Base-by-base conservation (phyloP, 176 grass and related monocot species). In the Rhipidocladum racemiflorum region DNA sequence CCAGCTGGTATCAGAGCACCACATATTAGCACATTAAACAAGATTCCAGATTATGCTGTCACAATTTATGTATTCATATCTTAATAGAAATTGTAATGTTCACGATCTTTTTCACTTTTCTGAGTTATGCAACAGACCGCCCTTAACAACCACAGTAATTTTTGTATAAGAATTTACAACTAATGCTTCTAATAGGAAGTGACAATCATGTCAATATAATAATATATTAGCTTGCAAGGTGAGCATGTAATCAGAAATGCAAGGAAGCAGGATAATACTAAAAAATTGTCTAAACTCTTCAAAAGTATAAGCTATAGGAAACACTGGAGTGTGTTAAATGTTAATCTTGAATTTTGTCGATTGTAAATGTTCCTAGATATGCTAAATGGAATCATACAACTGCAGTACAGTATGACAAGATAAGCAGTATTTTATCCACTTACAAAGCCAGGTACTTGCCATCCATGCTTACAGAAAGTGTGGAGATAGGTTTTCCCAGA, bases 401-500 rank as follows among this genome's bases (percentile, higher is more conserved):
- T 25, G 15, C 32, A n/a, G 61, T 55, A 75, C 23, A 63, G 3
- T 82, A 59, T 8, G 0, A 50, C 18, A 81, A 27, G 62, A 78
- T 40, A 38, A 85, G 25, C 9, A 27, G 54, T 35, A 84, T 55
- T 74, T 79, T 77, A 63, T 49, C 54, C 24, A 90, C 96, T 99
- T 90, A 99, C 96, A 99, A 78, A 63, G 87, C 96, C 63, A 99
- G 46, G 85, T 95, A 99, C 16, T 95, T 99, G 16, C 96, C 96
- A 10, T 99, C 96, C 90, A 99, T 78, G 84, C 96, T 95, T 80
- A 93, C 87, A 51, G 96, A 99, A 83, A 99, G 93, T 67, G 92
- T 90, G 53, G 93, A 93, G 80, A 81, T 81, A 85, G 96, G 89
- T 76, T 99, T 99, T 70, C 73, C 86, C 45, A 91, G 32, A 74